These are phyloP conservation scores for Polytrichum formosum DNA, from an alignment of 225 moss, liverwort and hornwort genomes.

Conservation along the genomic window DNA sequence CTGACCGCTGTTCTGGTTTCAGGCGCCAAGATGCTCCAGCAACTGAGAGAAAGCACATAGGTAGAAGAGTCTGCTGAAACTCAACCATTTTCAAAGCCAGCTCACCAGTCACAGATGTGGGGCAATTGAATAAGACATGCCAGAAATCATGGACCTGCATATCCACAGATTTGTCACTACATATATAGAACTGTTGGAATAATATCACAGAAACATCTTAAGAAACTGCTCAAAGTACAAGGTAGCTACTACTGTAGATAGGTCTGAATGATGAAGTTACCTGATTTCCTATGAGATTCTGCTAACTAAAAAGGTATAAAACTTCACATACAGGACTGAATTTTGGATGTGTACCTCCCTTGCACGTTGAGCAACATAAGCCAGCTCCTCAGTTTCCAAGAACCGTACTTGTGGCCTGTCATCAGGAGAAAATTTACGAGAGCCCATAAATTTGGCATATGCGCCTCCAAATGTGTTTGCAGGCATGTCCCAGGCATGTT, in stretches of 20 bases:
- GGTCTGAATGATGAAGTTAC: too few relatives aligned
- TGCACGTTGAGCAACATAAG: slow-evolving; percentile 83
- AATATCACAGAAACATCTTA: too few relatives aligned
- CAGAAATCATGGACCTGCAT: slow-evolving; percentile 89
- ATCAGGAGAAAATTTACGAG: slow-evolving; percentile 94
- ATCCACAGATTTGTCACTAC: neutral
- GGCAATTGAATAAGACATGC: slow-evolving; percentile 88
- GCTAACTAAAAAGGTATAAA: too few relatives aligned
- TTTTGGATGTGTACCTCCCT: slow-evolving; percentile 56
- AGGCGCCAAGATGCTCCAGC: slow-evolving; percentile 97
- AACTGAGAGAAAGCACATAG: slow-evolving; percentile 96
- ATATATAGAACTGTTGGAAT: too few relatives aligned
- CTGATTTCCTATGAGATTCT: too few relatives aligned
- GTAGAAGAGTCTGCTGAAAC: slow-evolving; percentile 92
- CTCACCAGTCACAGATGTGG: slow-evolving; percentile 86
- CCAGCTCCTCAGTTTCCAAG: slow-evolving; percentile 84
- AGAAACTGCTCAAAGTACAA: too few relatives aligned
- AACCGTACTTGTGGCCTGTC: slow-evolving; percentile 92
- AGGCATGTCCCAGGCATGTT: slow-evolving; percentile 89
- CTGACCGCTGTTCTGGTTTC: slow-evolving; percentile 70
- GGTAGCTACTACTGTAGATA: too few relatives aligned
- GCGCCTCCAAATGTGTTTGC: slow-evolving; percentile 84
- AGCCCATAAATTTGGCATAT: slow-evolving; percentile 99
- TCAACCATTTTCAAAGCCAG: slow-evolving; percentile 97
- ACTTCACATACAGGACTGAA: neutral